A percentile compares a stretch with the other conserved stretches of the same genome.
These are phyloP conservation scores for Dianthus caryophyllus DNA, from an alignment of 148 eudicot genomes.

Conservation along the genomic window DNA sequence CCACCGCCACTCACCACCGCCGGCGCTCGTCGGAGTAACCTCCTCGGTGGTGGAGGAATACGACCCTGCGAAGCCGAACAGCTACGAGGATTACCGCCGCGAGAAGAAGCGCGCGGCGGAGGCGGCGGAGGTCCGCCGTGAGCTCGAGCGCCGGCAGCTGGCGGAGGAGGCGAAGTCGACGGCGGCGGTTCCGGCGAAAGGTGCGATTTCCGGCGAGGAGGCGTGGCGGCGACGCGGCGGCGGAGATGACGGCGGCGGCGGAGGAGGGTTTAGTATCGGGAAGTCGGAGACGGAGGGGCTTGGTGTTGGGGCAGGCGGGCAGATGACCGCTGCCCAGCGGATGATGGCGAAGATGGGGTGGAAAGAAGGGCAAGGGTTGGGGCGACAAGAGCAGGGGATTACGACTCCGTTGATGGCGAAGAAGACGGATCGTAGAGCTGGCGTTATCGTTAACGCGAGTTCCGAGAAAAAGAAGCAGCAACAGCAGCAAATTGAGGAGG, in stretches of 20 bases:
- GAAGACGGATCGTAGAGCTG: conserved; percentile 87
- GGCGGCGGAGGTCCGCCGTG: conserved; percentile 54
- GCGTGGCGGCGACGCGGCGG: conserved; percentile 78
- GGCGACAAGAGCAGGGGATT: conserved; percentile 92
- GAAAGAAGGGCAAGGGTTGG: conserved; percentile 92
- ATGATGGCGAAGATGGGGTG: conserved; percentile 99
- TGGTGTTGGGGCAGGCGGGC: conserved; percentile 91
- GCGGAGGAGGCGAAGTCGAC: conserved; percentile 27
- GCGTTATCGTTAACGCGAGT: conserved; percentile 86
- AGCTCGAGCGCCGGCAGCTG: conserved; percentile 10
- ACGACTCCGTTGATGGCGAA: conserved; percentile 87
- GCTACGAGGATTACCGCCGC: conserved; percentile 75
- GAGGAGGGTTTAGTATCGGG: conserved; percentile 69
- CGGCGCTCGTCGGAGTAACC: conserved; percentile 61
- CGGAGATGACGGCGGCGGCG: conserved; percentile 25
- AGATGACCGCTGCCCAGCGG: conserved; percentile 94
- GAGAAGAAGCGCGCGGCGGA: conserved; percentile 57
- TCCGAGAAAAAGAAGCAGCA: conserved; percentile 36
- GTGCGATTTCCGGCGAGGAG: conserved; percentile 67
- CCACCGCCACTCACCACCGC: conserved; percentile 11
- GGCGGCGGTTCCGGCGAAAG: conserved; percentile 17
- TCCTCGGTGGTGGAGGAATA: conserved; percentile 70
- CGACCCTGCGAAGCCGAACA: conserved; percentile 82
- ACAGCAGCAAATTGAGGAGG: conserved; percentile 27
- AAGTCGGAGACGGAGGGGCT: conserved; percentile 81